Evolutionary conservation across 257 asterid species (phyloP), one percentile per base, ranked within the genome.

Genomic region (Verbascum thapsus): DNA sequence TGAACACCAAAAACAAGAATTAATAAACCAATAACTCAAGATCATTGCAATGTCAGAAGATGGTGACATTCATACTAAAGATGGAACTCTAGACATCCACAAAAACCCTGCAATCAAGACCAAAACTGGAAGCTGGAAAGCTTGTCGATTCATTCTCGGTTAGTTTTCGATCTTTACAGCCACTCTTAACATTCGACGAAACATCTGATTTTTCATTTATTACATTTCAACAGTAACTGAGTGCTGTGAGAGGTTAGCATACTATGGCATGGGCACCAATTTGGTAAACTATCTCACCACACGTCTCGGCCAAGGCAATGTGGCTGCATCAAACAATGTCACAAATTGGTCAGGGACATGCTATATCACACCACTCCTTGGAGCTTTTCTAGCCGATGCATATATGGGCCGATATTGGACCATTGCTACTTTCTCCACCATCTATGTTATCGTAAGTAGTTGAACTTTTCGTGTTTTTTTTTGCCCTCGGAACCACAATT

Each of bases 331-430:
- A n/a, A 85, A 57, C 42, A 75, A 62, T 32, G 81, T 82, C 41
- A 66, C 83, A 0, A 80, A 77, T 50, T 85, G 90, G 90, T 41
- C 73, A 0, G 94, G 94, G 4, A 85, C 88, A 2, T 83, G 90
- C 58, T 85, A 80, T 11, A 16, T 78, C 37, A 80, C 83, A 1
- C 90, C 90, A 2, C 63, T 85, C 53, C 11, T 85, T 7, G 94
- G 94, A 10, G 94, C 90, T 8, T 85, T 85, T 60, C 26, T 80
- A 7, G 87, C 87, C 9, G 94, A 85, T 65, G 43, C 90, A 2
- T 85, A 85, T 67, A 48, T 85, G 0, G 94, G 94, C 6, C 73
- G 94, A 78, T 85, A 76, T 23, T 69, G 85, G 82, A 80, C 86
- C 19, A 80, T 80, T 38, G 85, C 86, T 18, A 44, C 55, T 49